A percentile compares a stretch with the other conserved stretches of the same genome.
phyloP scores from a whole-genome alignment of 2,329 filamentous ascomycete genomes.

The Coniochaeta pulveracea region DNA sequence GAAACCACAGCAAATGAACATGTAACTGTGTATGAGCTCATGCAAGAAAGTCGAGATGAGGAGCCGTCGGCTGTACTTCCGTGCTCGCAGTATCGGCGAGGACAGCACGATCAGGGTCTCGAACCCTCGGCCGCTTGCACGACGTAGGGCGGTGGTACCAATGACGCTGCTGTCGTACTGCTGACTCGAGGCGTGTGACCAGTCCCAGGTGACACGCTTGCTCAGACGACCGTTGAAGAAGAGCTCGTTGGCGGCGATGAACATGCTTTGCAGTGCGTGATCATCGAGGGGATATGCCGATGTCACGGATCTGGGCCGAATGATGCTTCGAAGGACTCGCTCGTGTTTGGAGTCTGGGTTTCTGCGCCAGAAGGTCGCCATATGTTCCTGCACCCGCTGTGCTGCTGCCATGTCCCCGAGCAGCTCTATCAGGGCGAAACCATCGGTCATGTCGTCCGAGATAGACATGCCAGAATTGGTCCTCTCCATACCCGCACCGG shows the following conservation, averaged over 20 bases:
- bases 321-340: conserved; percentile 45
- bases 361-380: conserved; percentile 30
- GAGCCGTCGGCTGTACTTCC: conserved; percentile 45
- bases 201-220: conserved; percentile 50
- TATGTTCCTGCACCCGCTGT: conserved; percentile 33
- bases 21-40: conserved; percentile 56
- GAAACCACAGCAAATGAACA: conserved; percentile 52
- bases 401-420: conserved; percentile 36
- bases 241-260: conserved; percentile 48
- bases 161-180: conserved; percentile 45
- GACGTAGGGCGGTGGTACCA: conserved; percentile 49
- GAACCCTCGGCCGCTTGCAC: conserved; percentile 36
- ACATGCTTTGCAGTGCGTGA: conserved; percentile 43
- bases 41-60: conserved; percentile 56
- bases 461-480: conserved; percentile 39
- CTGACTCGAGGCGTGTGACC: conserved; percentile 38
- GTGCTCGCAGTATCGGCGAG: conserved; percentile 42
- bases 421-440: conserved; percentile 23
- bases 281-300: conserved; percentile 44
- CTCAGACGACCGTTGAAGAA: conserved; percentile 48
- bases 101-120: conserved; percentile 54
- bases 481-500: conserved; percentile 26
- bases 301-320: conserved; percentile 34
- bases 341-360: conserved; percentile 39
- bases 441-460: conserved; percentile 25